Percentiles rank a stretch among this genome's conserved stretches.
Conservation (phyloP, 768 basidiomycete species). For the Xerocomellus chrysenteron region DNA sequence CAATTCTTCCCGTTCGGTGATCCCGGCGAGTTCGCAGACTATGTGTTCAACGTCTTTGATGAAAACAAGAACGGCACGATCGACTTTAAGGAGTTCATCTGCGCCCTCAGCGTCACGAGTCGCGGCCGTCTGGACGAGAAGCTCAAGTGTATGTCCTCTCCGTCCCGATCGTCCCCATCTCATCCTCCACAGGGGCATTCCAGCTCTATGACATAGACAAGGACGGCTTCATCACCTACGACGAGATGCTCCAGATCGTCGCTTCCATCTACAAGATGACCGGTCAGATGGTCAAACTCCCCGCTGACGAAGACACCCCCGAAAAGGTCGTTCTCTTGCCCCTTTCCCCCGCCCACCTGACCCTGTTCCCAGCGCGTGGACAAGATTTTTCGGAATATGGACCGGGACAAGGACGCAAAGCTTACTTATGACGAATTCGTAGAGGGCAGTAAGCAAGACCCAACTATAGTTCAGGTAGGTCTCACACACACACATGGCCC, state of each 20-base stretch:
- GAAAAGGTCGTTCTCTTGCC: slow-evolving; percentile 69
- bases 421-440: slow-evolving; percentile 97
- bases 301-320: slow-evolving; percentile 99
- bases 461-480: slow-evolving; percentile 94
- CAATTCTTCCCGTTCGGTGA: slow-evolving; percentile 99
- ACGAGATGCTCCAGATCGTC: slow-evolving; percentile 99
- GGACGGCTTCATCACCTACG: slow-evolving; percentile 96
- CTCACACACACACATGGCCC: slow-evolving; percentile 7
- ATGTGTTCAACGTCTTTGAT: slow-evolving; percentile 98
- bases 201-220: slow-evolving; percentile 99
- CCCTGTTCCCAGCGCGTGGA: slow-evolving; percentile 74
- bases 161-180: slow-evolving; percentile 13
- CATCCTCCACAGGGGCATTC: slow-evolving; percentile 82
- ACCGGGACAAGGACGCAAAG: slow-evolving; percentile 89
- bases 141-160: slow-evolving; percentile 77
- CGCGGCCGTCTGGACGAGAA: slow-evolving; percentile 95
- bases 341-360: slow-evolving; percentile 12
- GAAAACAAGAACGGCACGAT: slow-evolving; percentile 95
- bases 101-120: slow-evolving; percentile 92
- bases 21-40: slow-evolving; percentile 93
- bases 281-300: slow-evolving; percentile 97
- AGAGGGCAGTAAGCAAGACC: slow-evolving; percentile 97
- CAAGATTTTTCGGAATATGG: slow-evolving; percentile 99
- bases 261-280: slow-evolving; percentile 99
- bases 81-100: slow-evolving; percentile 99